phyloP scores from a whole-genome alignment of 805 yeast genomes.

The Candida pseudoglaebosa region DNA sequence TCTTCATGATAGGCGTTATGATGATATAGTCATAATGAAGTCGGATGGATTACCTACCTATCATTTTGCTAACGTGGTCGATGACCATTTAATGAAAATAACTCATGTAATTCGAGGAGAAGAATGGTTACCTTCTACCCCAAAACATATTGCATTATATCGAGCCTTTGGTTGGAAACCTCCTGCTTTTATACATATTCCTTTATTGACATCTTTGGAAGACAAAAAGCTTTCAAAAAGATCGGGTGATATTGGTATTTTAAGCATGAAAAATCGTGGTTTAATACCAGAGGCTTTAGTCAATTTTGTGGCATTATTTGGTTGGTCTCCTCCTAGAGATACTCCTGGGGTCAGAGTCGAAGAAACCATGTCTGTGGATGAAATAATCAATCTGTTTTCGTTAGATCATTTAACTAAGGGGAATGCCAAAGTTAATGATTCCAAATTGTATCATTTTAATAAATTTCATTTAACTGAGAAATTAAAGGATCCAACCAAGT shows the following conservation, averaged over 20 bases:
- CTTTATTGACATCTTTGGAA: constrained; percentile 67
- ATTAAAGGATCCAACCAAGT: constrained; percentile 23
- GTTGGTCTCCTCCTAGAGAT: constrained; percentile 84
- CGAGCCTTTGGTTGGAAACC: constrained; percentile 80
- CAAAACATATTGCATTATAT: constrained; percentile 87
- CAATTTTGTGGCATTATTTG: constrained; percentile 85
- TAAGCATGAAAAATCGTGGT: constrained; percentile 54
- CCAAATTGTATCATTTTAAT: constrained; percentile 74
- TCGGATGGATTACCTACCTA: constrained; percentile 96
- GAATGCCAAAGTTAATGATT: constrained; percentile 83
- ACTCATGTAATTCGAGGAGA: constrained; percentile 97
- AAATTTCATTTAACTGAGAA: constrained; percentile 55
- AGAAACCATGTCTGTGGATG: constrained; percentile 50
- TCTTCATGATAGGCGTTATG: constrained; percentile 66
- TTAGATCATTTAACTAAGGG: constrained; percentile 82
- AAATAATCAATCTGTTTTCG: constrained; percentile 54
- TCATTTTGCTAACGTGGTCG: constrained; percentile 93
- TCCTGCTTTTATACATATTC: constrained; percentile 86
- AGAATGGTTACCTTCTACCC: constrained; percentile 96
- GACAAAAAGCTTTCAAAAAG: constrained; percentile 85
- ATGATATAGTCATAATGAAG: constrained; percentile 84
- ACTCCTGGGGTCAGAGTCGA: constrained; percentile 42
- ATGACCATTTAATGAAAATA: constrained; percentile 88
- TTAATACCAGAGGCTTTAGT: constrained; percentile 81
- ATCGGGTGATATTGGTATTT: constrained; percentile 73